Evolutionary conservation across 768 basidiomycete genomes (phyloP), one percentile per base, ranked within the genome.

Genomic region (Amanita brunnescens): DNA sequence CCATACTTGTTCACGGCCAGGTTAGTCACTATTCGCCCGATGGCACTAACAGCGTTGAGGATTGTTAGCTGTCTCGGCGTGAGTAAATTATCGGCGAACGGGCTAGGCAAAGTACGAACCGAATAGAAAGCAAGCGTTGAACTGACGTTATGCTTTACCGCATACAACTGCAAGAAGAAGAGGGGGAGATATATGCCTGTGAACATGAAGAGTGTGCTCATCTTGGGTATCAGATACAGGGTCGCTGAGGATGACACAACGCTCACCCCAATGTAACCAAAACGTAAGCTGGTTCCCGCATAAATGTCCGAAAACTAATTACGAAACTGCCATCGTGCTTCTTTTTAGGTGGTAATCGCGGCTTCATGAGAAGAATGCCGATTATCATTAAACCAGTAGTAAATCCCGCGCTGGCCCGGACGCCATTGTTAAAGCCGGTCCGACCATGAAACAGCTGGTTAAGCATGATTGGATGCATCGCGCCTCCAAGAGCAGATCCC

Each of bases 391-490:
- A 48, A 3, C 61, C 62, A 6, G 64, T 65, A 32, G 68, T 61
- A 23, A 79, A 55, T 6, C 64, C 74, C 12, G 76, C 76, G 43
- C 74, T 78, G 18, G 68, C 71, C 14, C 72, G 71, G n/a, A 76
- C 75, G 26, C 75, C 75, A 29, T 69, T 67, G n/a, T 66, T 80
- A 73, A 81, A 68, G 2, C 83, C 79, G 13, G 74, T 65, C 2
- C 55, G 57, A 3, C 73, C 71, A 50, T 75, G 63, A 52, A 76
- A 73, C 53, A 71, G 63, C 34, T 73, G 68, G 59, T 86, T 85
- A 18, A 87, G 66, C 68, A 83, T 73, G 57, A 83, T 80, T 2
- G 81, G 79, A 52, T 82, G 80, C 6, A 85, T 58, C 20, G 78
- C 70, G 9, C 79, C 81, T 2, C 84, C 83, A 14, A 81, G 59